Evolutionary conservation across 345 rosid genomes (phyloP).

Genomic region (Capsella bursapastoris): DNA sequence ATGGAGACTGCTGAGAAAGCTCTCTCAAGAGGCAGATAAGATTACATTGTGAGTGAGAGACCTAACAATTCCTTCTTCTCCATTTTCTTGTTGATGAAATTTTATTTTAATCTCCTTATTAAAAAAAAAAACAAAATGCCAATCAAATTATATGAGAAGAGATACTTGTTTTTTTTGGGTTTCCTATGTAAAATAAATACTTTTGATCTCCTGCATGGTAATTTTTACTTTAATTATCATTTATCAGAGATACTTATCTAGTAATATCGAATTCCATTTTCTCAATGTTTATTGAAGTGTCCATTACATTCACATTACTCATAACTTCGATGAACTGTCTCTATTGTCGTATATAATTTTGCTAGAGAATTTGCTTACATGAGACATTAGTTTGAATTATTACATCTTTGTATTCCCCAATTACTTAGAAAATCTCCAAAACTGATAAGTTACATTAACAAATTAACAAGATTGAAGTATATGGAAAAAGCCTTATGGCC

Average conservation of each 20-base stretch:
- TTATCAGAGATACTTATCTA: constrained; percentile 3
- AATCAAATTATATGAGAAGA: constrained; percentile 31
- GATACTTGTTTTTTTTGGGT: not conserved
- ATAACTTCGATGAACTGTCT: not conserved
- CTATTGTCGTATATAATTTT: too few relatives aligned
- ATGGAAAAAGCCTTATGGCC: constrained; percentile 7
- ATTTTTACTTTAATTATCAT: constrained; percentile 11
- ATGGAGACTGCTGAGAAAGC: constrained; percentile 94
- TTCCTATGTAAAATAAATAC: not conserved
- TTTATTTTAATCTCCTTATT: not conserved
- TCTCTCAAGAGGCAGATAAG: constrained; percentile 68
- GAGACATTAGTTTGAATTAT: not conserved
- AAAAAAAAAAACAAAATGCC: not conserved
- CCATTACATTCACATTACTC: not conserved
- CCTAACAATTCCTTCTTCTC: constrained; percentile 20
- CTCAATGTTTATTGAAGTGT: not conserved
- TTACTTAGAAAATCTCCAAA: not conserved
- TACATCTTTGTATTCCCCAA: not conserved
- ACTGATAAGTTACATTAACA: not conserved
- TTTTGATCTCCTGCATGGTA: constrained; percentile 20
- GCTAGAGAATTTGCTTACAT: not conserved
- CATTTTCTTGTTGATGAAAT: constrained; percentile 18
- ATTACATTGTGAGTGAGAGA: not conserved
- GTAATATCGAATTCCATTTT: not conserved
- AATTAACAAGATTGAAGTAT: not conserved